These are phyloP conservation scores for Sugiyamaella marilandica DNA, from an alignment of 805 yeast species.

Conservation along the genomic window DNA sequence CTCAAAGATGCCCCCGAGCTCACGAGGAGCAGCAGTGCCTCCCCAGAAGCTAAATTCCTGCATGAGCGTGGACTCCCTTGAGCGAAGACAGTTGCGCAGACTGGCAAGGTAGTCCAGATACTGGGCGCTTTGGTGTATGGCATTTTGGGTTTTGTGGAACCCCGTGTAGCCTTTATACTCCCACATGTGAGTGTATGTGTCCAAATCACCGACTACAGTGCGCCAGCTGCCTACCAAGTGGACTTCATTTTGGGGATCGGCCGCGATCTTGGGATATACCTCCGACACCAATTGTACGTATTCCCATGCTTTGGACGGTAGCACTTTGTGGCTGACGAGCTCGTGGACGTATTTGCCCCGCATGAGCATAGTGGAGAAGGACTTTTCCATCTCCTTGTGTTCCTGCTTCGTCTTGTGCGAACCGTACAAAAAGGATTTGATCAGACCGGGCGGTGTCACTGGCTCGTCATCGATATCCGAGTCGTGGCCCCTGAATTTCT, in stretches of 20 bases:
- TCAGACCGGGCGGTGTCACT: slow-evolving; percentile 21
- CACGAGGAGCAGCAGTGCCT: slow-evolving; percentile 40
- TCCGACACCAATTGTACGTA: slow-evolving; percentile 33
- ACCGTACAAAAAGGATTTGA: slow-evolving; percentile 39
- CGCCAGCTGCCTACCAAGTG: slow-evolving; percentile 43
- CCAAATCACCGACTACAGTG: slow-evolving; percentile 39
- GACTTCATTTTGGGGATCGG: slow-evolving; percentile 30
- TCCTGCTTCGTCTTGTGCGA: slow-evolving; percentile 33
- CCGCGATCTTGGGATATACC: slow-evolving; percentile 32
- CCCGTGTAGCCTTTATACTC: slow-evolving; percentile 41
- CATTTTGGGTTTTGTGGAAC: slow-evolving; percentile 35
- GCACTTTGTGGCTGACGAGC: slow-evolving; percentile 35
- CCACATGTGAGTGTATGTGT: slow-evolving; percentile 40
- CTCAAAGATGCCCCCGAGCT: slow-evolving; percentile 40
- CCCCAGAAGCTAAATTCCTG: slow-evolving; percentile 45
- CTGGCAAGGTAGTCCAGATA: slow-evolving; percentile 29
- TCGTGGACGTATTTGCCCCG: slow-evolving; percentile 43
- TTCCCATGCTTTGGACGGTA: slow-evolving; percentile 33
- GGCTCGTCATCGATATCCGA: slow-evolving; percentile 10
- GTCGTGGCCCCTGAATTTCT: slow-evolving; percentile 16
- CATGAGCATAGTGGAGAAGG: slow-evolving; percentile 33
- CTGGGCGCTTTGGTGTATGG: slow-evolving; percentile 29
- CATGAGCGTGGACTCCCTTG: slow-evolving; percentile 34
- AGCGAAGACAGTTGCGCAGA: slow-evolving; percentile 32
- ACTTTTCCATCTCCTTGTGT: slow-evolving; percentile 32